Evolutionary conservation across 2,329 filamentous ascomycete species (phyloP), one percentile per base, ranked within the genome.

Genomic region (Drechslerella coelobrocha): DNA sequence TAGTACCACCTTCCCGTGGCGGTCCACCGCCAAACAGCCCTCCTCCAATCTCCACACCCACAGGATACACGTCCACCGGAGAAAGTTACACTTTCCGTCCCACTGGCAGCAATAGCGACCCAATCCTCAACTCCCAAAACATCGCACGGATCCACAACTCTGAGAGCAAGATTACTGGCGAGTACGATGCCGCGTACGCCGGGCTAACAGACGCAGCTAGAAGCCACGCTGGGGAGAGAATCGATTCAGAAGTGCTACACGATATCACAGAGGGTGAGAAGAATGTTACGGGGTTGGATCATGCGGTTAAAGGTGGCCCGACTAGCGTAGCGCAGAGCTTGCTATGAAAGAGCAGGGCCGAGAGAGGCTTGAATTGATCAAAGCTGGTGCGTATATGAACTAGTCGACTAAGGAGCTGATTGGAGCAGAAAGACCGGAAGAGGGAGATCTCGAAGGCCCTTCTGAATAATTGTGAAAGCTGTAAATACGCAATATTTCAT

Each of bases 251-350:
- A 26, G 43, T 50, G 19, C 17, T 59, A 19, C 55, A 47, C 34
- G 43, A 59, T 59, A 59, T 59, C n/a, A 50, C 55, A 1, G 55
- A 59, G 29, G 55, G 55, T 5, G 55, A 59, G 55, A 59, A 59
- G 43, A 19, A 37, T 31, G 24, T 59, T 5, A 59, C 41, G 1
- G 55, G 55, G n/a, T 26, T 47, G 41, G 17, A 50, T 2, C 14
- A 12, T 4, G 14, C 55, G 3, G 55, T 59, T 1, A 59, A 50
- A 14, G 55, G 41, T 2, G 55, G 55, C 2, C 55, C 55, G 26
- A 50, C 24, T 8, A 47, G 39, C 37, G 55, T 59, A 2, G 55
- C 55, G 55, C 55, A 59, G 43, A 52, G 45, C 31, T 29, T 50
- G 21, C 12, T 51, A 24, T 43, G 41, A 23, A 60, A 60, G 56